Percentiles rank a stretch among this genome's conserved stretches.
Evolutionary conservation across 768 basidiomycete genomes (phyloP).

Genomic region (Mycena crocata): DNA sequence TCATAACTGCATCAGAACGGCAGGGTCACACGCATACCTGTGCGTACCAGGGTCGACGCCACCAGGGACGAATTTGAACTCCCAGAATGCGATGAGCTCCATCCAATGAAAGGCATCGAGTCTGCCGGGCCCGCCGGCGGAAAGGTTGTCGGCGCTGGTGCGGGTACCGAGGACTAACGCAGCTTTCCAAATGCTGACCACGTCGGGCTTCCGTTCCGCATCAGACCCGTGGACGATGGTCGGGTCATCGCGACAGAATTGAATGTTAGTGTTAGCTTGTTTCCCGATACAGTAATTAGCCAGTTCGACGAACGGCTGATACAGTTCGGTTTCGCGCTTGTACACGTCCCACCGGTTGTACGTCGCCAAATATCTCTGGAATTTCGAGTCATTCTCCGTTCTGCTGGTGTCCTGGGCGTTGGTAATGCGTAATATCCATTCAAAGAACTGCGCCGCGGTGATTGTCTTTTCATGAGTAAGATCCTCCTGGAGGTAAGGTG

Average conservation of each 20-base stretch:
- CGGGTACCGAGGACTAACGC: not conserved
- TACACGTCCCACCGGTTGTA: slow-evolving; percentile 7
- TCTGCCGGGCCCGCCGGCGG: not conserved
- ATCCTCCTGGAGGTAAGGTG: slow-evolving; percentile 17
- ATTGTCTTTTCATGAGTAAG: slow-evolving; percentile 14
- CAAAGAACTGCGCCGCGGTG: slow-evolving; percentile 6
- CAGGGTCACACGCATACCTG: slow-evolving; percentile 11
- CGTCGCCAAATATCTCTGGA: not conserved
- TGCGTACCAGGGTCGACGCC: slow-evolving; percentile 10
- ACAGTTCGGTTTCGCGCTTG: slow-evolving; percentile 2
- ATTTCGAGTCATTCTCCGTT: not conserved
- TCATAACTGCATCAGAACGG: slow-evolving; percentile 9
- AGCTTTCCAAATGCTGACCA: not conserved
- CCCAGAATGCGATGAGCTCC: slow-evolving; percentile 12
- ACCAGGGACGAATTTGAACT: slow-evolving; percentile 15
- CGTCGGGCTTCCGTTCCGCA: slow-evolving; percentile 20
- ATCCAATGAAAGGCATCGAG: slow-evolving; percentile 7
- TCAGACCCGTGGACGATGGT: not conserved
- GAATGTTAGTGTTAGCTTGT: not conserved
- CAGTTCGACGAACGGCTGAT: slow-evolving; percentile 8
- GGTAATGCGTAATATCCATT: slow-evolving; percentile 8
- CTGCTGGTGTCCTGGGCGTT: slow-evolving; percentile 7
- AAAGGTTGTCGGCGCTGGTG: slow-evolving; percentile 2
- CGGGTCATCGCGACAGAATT: slow-evolving; percentile 16
- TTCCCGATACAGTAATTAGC: slow-evolving; percentile 11